A percentile compares a stretch with the other conserved stretches of the same genome.
These are phyloP conservation scores for Agastache rugosa DNA, from an alignment of 257 asterid species.

Conservation along the genomic window DNA sequence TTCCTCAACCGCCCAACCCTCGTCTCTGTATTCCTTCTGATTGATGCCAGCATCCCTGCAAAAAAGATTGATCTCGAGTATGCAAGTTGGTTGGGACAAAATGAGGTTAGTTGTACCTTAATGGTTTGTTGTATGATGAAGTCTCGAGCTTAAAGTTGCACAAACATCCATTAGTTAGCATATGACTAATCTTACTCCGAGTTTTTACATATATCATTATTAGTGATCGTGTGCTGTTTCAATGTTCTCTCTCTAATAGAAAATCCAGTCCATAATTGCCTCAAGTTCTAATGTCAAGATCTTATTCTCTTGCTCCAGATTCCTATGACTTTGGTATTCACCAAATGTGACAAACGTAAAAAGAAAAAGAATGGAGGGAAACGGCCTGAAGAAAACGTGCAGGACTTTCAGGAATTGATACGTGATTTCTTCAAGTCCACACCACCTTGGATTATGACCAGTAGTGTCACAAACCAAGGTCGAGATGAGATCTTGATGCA, in stretches of 20 bases:
- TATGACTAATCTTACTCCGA: background rate
- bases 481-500: constrained; percentile 92
- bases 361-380: constrained; percentile 94
- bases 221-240: no score
- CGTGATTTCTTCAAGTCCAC: constrained; percentile 69
- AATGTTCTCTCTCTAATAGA: background rate
- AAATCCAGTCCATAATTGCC: background rate
- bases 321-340: constrained; percentile 92
- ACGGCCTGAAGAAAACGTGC: constrained; percentile 84
- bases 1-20: constrained; percentile 86
- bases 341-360: constrained; percentile 95
- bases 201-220: background rate
- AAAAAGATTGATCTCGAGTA: constrained; percentile 88
- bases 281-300: background rate
- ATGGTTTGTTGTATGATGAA: background rate
- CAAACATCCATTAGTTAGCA: background rate
- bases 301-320: constrained; percentile 55
- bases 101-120: constrained; percentile 55
- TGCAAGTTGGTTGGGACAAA: constrained; percentile 95
- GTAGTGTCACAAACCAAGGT: constrained; percentile 95
- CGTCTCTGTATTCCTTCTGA: constrained; percentile 96
- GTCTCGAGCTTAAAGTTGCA: background rate
- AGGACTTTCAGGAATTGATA: constrained; percentile 69
- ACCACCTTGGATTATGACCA: constrained; percentile 99
- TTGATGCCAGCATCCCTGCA: constrained; percentile 95